These are phyloP conservation scores for Angophora floribunda DNA, from an alignment of 345 rosid species.

Conservation along the genomic window DNA sequence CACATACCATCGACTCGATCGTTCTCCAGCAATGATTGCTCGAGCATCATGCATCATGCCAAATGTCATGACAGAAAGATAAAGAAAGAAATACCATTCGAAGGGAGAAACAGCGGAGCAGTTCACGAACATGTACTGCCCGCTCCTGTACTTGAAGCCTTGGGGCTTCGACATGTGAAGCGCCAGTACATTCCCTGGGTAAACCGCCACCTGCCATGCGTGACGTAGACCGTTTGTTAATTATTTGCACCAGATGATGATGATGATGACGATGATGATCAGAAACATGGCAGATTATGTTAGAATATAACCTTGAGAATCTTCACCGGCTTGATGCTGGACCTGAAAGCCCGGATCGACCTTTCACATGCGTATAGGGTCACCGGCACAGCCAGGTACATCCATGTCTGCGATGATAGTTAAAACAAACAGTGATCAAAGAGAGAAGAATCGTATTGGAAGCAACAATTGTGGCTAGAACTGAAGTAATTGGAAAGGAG, in stretches of 20 bases:
- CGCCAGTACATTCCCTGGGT: conserved; percentile 77
- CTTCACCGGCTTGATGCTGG: conserved; percentile 76
- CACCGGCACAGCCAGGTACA: conserved; percentile 74
- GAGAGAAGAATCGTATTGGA: neutral
- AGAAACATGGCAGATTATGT: neutral
- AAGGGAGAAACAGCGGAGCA: conserved; percentile 79
- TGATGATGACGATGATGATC: neutral
- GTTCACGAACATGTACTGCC: conserved; percentile 91
- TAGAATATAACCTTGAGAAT: conserved; percentile 49
- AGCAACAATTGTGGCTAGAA: neutral
- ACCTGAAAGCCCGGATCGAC: conserved; percentile 60
- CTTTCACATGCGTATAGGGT: conserved; percentile 61
- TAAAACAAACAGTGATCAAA: neutral
- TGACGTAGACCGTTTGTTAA: neutral
- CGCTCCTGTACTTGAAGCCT: conserved; percentile 83
- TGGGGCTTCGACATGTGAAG: conserved; percentile 83
- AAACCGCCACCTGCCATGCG: conserved; percentile 48
- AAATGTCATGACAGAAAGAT: neutral
- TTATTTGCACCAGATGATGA: neutral
- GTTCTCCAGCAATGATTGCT: neutral
- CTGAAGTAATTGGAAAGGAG: neutral
- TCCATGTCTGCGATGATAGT: conserved; percentile 61
- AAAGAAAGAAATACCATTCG: conserved; percentile 32
- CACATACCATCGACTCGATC: too few species aligned
- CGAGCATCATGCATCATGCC: neutral